Evolutionary conservation across 176 grass and related monocot genomes (phyloP).

Genomic region (Oryza glumipatula): DNA sequence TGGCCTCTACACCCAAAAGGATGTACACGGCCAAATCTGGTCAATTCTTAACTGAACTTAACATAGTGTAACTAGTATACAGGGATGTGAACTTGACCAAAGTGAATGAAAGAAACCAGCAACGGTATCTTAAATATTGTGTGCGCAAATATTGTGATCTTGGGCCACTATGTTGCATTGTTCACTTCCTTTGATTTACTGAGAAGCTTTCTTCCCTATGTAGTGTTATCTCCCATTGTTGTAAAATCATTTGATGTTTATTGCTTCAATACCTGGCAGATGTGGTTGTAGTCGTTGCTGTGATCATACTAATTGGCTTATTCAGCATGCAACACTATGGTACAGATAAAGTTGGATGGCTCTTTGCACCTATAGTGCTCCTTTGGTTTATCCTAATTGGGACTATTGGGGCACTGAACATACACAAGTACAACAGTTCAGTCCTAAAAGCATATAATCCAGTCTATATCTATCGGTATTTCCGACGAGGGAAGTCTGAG

Average conservation of each 20-base stretch:
- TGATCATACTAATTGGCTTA: slow-evolving; percentile 76
- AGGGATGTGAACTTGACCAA: background rate
- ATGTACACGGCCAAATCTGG: background rate
- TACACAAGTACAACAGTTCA: slow-evolving; percentile 71
- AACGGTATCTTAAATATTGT: background rate
- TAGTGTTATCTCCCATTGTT: slow-evolving; percentile 6
- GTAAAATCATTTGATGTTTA: slow-evolving; percentile 31
- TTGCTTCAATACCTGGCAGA: slow-evolving; percentile 55
- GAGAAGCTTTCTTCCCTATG: background rate
- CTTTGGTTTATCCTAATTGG: slow-evolving; percentile 87
- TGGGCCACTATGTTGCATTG: background rate
- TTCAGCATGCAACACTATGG: slow-evolving; percentile 92
- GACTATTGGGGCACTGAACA: slow-evolving; percentile 64
- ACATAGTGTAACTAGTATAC: slow-evolving; percentile 16
- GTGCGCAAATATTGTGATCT: slow-evolving; percentile 26
- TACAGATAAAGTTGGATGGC: slow-evolving; percentile 81
- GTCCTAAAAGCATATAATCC: slow-evolving; percentile 83
- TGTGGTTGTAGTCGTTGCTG: slow-evolving; percentile 64
- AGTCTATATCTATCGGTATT: slow-evolving; percentile 62
- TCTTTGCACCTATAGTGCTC: slow-evolving; percentile 87
- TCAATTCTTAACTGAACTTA: slow-evolving; percentile 6
- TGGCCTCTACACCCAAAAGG: too few relatives aligned
- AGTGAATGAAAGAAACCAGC: slow-evolving; percentile 1
- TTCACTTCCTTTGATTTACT: slow-evolving; percentile 29
- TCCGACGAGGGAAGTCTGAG: slow-evolving; percentile 52